Conservation (phyloP, 345 rosid species). For the Hypericum perforatum region DNA sequence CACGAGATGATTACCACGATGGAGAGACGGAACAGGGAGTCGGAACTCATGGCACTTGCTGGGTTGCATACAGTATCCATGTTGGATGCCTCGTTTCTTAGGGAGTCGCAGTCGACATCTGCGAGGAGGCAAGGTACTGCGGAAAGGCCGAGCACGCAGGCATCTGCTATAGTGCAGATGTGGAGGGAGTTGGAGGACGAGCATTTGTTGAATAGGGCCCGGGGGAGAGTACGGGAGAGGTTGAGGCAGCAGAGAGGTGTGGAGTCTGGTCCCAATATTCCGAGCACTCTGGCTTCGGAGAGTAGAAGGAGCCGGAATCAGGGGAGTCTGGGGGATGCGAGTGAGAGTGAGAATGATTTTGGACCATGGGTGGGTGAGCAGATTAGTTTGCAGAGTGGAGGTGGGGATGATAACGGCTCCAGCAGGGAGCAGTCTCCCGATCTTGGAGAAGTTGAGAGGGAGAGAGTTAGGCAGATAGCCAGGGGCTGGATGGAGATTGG, state of each 20-base stretch:
- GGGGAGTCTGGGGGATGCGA: constrained; percentile 53
- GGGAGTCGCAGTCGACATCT: constrained; percentile 75
- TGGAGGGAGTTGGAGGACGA: constrained; percentile 99
- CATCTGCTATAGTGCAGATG: constrained; percentile 87
- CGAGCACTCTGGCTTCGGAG: constrained; percentile 42
- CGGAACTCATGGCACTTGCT: constrained; percentile 92
- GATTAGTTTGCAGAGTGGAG: constrained; percentile 39
- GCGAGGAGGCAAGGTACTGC: constrained; percentile 61
- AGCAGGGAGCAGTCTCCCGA: constrained; percentile 95
- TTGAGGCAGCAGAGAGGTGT: constrained; percentile 62
- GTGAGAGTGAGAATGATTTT: constrained; percentile 83
- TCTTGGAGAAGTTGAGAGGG: constrained; percentile 89
- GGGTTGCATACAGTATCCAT: constrained; percentile 91
- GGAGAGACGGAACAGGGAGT: constrained; percentile 91
- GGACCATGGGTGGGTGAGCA: constrained; percentile 67
- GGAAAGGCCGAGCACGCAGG: constrained; percentile 81
- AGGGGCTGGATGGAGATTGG: constrained; percentile 95
- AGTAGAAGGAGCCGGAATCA: constrained; percentile 59
- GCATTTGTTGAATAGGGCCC: constrained; percentile 75
- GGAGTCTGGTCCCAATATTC: constrained; percentile 40
- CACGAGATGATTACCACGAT: constrained; percentile 97
- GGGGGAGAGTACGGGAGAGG: constrained; percentile 72
- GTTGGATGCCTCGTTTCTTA: constrained; percentile 90
- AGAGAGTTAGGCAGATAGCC: constrained; percentile 87
- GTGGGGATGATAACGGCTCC: constrained; percentile 44